phyloP scores from a whole-genome alignment of 2,329 filamentous ascomycete species.

The Cladosporium sp. region DNA sequence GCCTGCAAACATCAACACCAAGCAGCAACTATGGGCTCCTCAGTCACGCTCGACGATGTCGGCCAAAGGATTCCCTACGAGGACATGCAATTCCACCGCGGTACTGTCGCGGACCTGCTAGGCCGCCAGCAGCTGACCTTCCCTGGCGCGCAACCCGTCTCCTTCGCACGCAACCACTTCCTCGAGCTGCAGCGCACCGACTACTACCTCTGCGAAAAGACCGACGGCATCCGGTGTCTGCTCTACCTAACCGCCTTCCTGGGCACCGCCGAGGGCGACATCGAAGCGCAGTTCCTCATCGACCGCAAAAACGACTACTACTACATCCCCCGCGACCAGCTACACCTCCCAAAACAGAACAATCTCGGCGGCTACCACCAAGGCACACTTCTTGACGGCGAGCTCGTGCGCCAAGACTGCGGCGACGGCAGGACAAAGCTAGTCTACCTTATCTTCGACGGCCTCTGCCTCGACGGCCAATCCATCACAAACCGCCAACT shows the following conservation, averaged over 20 bases:
- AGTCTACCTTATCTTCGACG: slow-evolving; percentile 92
- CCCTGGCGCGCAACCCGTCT: slow-evolving; percentile 91
- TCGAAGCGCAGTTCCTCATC: slow-evolving; percentile 84
- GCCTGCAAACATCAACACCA: not conserved
- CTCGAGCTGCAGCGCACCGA: slow-evolving; percentile 79
- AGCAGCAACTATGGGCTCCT: slow-evolving; percentile 18
- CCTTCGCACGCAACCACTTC: slow-evolving; percentile 80
- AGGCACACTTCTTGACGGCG: slow-evolving; percentile 85
- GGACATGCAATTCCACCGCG: slow-evolving; percentile 32
- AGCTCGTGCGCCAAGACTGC: slow-evolving; percentile 80
- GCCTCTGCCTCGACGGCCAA: slow-evolving; percentile 76
- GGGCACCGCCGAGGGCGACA: slow-evolving; percentile 34
- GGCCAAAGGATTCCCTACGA: slow-evolving; percentile 28
- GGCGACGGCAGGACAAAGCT: slow-evolving; percentile 69
- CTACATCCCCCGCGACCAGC: slow-evolving; percentile 66
- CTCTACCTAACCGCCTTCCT: slow-evolving; percentile 75
- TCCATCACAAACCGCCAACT: slow-evolving; percentile 76
- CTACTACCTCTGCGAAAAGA: slow-evolving; percentile 98
- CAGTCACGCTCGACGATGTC: slow-evolving; percentile 33
- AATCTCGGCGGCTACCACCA: slow-evolving; percentile 68
- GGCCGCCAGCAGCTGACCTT: slow-evolving; percentile 69
- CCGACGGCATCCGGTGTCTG: slow-evolving; percentile 93
- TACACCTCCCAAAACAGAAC: slow-evolving; percentile 78
- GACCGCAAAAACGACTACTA: slow-evolving; percentile 98
- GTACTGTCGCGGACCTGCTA: slow-evolving; percentile 59